These are phyloP conservation scores for Penicillium subrubescens DNA, from an alignment of 495 filamentous ascomycete species.

Conservation along the genomic window DNA sequence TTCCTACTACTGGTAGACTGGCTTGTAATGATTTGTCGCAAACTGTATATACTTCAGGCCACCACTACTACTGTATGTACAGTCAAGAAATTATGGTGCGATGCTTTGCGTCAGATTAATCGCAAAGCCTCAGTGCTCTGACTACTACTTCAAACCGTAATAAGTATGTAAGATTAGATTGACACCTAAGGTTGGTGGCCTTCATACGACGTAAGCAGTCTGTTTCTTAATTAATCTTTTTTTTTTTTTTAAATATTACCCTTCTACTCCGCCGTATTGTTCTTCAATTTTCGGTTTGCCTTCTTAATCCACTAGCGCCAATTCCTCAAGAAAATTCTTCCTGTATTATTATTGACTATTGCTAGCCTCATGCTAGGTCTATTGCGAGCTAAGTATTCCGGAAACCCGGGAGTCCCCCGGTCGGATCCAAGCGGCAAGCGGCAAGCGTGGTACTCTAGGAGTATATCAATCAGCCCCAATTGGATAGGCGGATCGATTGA, in stretches of 20 bases:
- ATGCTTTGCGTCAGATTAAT: not conserved
- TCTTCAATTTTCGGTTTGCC: not conserved
- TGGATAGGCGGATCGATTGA: not conserved
- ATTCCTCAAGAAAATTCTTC: not conserved
- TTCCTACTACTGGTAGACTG: not conserved
- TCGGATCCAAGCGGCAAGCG: slow-evolving; percentile 18
- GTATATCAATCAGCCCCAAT: slow-evolving; percentile 12
- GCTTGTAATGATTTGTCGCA: not conserved
- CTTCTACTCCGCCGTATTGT: not conserved
- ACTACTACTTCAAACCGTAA: not conserved
- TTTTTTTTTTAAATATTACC: not conserved
- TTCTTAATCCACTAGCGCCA: not conserved
- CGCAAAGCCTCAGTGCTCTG: not conserved
- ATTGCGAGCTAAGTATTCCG: not conserved
- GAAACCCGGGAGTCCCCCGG: not conserved
- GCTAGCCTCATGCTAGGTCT: not conserved
- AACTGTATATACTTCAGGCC: no score
- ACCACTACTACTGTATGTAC: no score
- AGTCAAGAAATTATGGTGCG: not conserved
- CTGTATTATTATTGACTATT: not conserved
- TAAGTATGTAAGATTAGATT: not conserved
- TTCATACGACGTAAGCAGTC: not conserved
- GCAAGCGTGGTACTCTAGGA: not conserved
- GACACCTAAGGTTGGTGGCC: not conserved
- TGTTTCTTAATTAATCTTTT: not conserved